Evolutionary conservation across 2,329 filamentous ascomycete genomes (phyloP).

Genomic region (Penicillium concentricum): DNA sequence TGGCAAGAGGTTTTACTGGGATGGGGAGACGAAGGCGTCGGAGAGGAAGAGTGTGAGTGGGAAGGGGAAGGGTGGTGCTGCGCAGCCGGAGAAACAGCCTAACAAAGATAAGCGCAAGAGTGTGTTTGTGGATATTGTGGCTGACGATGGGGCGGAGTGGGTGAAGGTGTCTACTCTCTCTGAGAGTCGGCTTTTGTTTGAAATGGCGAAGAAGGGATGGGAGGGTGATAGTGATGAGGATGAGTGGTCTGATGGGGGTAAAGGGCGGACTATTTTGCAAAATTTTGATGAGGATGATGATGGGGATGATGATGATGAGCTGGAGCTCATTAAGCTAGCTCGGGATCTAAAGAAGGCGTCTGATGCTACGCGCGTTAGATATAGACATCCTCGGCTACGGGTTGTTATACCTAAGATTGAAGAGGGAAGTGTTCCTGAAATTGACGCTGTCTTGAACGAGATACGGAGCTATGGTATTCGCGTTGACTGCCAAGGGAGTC

Average conservation of each 20-base stretch:
- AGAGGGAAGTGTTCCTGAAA: constrained; percentile 50
- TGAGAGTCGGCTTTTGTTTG: constrained; percentile 63
- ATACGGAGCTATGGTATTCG: constrained; percentile 53
- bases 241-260: constrained; percentile 36
- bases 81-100: constrained; percentile 24
- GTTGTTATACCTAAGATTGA: constrained; percentile 62
- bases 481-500: constrained; percentile 37
- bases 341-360: constrained; percentile 59
- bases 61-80: constrained; percentile 7
- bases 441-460: constrained; percentile 57
- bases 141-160: constrained; percentile 63
- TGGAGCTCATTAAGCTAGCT: constrained; percentile 61
- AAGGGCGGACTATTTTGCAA: constrained; percentile 27
- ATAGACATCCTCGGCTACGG: constrained; percentile 58
- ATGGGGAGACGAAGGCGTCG: constrained; percentile 14
- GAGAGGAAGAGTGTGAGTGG: constrained; percentile 2
- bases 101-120: constrained; percentile 49
- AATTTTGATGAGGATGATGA: constrained; percentile 28
- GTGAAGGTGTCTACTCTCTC: constrained; percentile 67
- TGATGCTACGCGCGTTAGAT: constrained; percentile 56
- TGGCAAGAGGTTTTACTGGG: constrained; percentile 56
- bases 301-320: constrained; percentile 52
- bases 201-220: constrained; percentile 68
- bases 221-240: constrained; percentile 50
- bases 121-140: constrained; percentile 64